A percentile compares a stretch with the other conserved stretches of the same genome.
Conservation (phyloP, 352 stramenopile species). For the Hyaloperonospora brassicae region DNA sequence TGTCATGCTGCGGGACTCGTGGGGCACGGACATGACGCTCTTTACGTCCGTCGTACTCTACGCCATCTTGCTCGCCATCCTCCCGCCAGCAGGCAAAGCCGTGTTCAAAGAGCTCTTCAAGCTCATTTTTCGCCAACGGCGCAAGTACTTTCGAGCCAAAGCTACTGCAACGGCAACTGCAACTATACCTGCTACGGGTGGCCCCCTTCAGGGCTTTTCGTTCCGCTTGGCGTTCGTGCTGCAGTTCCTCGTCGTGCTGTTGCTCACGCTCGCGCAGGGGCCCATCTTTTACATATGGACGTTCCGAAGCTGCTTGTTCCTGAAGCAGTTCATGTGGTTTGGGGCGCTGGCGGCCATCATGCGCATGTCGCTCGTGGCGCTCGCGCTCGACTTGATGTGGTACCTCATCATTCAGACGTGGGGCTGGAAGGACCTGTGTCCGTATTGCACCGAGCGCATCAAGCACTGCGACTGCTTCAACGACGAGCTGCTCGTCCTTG, state of each 20-base stretch:
- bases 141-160: constrained; percentile 56
- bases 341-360: constrained; percentile 39
- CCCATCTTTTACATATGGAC: constrained; percentile 70
- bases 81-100: constrained; percentile 52
- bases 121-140: constrained; percentile 61
- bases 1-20: constrained; percentile 46
- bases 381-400: constrained; percentile 44
- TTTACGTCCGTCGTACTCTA: constrained; percentile 42
- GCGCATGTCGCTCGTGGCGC: constrained; percentile 47
- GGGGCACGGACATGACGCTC: constrained; percentile 31
- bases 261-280: constrained; percentile 44
- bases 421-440: constrained; percentile 56
- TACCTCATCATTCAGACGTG: constrained; percentile 52
- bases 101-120: constrained; percentile 79
- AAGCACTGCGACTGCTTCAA: constrained; percentile 68
- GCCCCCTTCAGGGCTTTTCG: constrained; percentile 22
- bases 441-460: constrained; percentile 59
- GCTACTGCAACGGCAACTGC: constrained; percentile 9
- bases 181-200: no score
- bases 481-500: constrained; percentile 54
- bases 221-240: constrained; percentile 51
- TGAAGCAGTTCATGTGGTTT: constrained; percentile 61
- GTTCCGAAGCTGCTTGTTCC: constrained; percentile 46
- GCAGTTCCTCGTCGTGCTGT: constrained; percentile 41
- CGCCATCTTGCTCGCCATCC: constrained; percentile 38